These are phyloP conservation scores for Tetrapisispora namnaoensis DNA, from an alignment of 805 yeast genomes.

Conservation along the genomic window DNA sequence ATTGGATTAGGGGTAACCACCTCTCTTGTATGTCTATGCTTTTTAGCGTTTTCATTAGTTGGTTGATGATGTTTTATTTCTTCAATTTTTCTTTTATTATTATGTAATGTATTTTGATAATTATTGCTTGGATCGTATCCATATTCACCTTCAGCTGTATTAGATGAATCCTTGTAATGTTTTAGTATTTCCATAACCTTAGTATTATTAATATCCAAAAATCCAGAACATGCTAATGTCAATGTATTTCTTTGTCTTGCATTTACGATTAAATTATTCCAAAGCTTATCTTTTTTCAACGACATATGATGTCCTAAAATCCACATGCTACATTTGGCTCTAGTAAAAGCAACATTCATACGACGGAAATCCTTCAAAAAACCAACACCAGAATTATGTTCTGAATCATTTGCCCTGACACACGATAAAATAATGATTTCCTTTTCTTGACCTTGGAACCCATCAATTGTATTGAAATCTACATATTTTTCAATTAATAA, in stretches of 20 bases:
- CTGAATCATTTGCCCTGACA: constrained; percentile 68
- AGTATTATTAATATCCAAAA: constrained; percentile 11
- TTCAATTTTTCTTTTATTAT: constrained; percentile 5
- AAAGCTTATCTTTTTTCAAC: constrained; percentile 52
- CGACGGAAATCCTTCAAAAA: constrained; percentile 85
- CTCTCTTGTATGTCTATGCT: background rate
- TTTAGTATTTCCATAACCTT: constrained; percentile 11
- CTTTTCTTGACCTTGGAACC: constrained; percentile 63
- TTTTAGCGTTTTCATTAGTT: background rate
- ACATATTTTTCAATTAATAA: constrained; percentile 49
- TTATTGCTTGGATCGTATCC: background rate
- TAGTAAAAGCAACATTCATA: constrained; percentile 94
- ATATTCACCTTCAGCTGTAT: background rate
- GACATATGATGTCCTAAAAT: constrained; percentile 73
- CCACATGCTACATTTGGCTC: constrained; percentile 91
- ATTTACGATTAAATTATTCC: constrained; percentile 62
- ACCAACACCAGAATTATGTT: constrained; percentile 75
- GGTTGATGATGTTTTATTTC: background rate
- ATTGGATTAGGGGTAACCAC: background rate
- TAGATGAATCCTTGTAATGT: constrained; percentile 7
- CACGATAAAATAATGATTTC: constrained; percentile 70
- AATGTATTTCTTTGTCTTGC: constrained; percentile 42
- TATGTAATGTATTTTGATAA: background rate
- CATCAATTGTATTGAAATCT: constrained; percentile 93
- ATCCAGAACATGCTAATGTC: constrained; percentile 23